A percentile compares a stretch with the other conserved stretches of the same genome.
Evolutionary conservation across 2,329 filamentous ascomycete genomes (phyloP).

Genomic region (Rutstroemia sp.): DNA sequence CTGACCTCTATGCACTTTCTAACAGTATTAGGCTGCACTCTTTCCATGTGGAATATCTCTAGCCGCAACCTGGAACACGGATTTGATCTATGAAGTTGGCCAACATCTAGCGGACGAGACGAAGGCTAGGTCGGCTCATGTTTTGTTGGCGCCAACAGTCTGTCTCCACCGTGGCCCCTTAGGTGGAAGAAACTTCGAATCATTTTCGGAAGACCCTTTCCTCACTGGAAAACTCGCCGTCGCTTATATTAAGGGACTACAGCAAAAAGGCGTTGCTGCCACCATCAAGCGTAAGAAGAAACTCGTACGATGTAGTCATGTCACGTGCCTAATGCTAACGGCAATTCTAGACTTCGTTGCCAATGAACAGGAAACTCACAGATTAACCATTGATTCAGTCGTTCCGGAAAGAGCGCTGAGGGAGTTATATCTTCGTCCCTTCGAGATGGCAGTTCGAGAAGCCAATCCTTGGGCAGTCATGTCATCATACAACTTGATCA

Average conservation of each 20-base stretch:
- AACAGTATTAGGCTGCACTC: constrained; percentile 52
- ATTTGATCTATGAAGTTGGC: constrained; percentile 62
- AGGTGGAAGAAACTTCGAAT: constrained; percentile 81
- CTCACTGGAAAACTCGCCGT: constrained; percentile 68
- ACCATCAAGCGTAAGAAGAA: constrained; percentile 62
- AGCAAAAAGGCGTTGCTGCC: constrained; percentile 66
- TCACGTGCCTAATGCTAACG: constrained; percentile 10
- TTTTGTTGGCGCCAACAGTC: constrained; percentile 69
- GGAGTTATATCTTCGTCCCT: constrained; percentile 67
- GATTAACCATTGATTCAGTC: constrained; percentile 56
- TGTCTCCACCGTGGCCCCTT: constrained; percentile 78
- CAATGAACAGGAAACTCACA: constrained; percentile 67
- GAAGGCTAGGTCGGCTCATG: constrained; percentile 65
- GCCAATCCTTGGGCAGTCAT: constrained; percentile 64
- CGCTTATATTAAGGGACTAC: constrained; percentile 64
- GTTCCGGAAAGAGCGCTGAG: constrained; percentile 58
- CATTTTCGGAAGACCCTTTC: constrained; percentile 75
- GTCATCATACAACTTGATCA: constrained; percentile 61
- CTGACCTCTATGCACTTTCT: background rate
- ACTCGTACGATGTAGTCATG: background rate
- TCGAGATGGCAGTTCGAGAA: constrained; percentile 64
- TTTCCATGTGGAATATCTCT: constrained; percentile 75
- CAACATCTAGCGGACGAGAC: constrained; percentile 63
- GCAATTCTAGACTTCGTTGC: constrained; percentile 49
- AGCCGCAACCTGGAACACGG: constrained; percentile 71